phyloP scores from a whole-genome alignment of 257 asterid genomes.

The Eustoma russellianum region DNA sequence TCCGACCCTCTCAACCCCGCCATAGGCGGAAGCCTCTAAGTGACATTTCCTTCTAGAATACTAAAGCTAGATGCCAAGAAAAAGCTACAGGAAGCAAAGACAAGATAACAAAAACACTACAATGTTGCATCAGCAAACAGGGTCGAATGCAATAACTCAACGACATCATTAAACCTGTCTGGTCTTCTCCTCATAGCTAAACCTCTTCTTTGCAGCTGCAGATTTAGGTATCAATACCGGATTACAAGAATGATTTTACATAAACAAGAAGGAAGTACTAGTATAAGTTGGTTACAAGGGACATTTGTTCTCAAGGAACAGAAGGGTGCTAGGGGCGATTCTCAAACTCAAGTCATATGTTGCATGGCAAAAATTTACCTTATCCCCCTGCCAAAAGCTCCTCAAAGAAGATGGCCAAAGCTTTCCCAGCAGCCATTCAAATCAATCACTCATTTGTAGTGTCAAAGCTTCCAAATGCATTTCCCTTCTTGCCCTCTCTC shows the following conservation, averaged over 20 bases:
- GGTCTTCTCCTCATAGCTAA: conserved; percentile 11
- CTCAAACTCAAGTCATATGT: conserved; percentile 6
- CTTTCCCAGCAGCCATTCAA: not conserved
- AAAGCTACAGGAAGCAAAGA: too few relatives aligned
- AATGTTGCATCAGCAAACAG: too few relatives aligned
- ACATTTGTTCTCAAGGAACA: conserved; percentile 9
- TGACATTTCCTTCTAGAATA: too few relatives aligned
- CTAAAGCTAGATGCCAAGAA: too few relatives aligned
- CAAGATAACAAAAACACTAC: too few relatives aligned
- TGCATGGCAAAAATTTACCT: conserved; percentile 6
- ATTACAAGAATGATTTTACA: conserved; percentile 20
- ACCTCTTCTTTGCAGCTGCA: conserved; percentile 12
- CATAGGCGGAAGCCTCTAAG: too few relatives aligned
- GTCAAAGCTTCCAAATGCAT: conserved; percentile 49
- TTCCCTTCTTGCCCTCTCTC: conserved; percentile 51
- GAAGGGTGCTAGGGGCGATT: not conserved
- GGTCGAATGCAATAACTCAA: too few relatives aligned
- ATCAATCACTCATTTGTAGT: conserved; percentile 31
- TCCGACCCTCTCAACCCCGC: too few relatives aligned
- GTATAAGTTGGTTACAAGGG: conserved; percentile 14
- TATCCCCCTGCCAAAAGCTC: conserved; percentile 2
- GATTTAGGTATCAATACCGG: conserved; percentile 18
- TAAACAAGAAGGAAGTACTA: conserved; percentile 8
- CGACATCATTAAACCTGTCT: too few relatives aligned
- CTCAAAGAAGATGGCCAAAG: not conserved